phyloP scores from a whole-genome alignment of 768 basidiomycete genomes.

The Russula compacta region DNA sequence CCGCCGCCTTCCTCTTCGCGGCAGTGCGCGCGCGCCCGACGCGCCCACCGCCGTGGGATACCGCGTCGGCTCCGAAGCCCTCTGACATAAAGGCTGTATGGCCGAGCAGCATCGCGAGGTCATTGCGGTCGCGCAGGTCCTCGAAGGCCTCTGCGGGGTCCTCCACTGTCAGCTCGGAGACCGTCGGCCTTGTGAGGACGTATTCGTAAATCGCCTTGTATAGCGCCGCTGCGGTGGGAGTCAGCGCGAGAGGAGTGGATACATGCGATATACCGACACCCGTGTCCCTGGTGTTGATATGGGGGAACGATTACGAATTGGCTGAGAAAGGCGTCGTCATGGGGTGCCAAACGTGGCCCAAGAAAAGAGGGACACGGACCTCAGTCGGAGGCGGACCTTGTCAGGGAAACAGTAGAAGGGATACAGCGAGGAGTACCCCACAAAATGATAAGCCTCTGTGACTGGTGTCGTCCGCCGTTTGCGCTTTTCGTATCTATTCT shows the following conservation, averaged over 20 bases:
- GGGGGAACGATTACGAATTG: conserved; percentile 93
- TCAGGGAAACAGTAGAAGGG: conserved; percentile 96
- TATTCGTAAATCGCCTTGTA: conserved; percentile 82
- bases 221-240: conserved; percentile 53
- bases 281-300: conserved; percentile 84
- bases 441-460: conserved; percentile 73
- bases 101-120: conserved; percentile 67
- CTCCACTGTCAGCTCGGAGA: conserved; percentile 93
- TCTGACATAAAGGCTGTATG: conserved; percentile 61
- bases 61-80: conserved; percentile 42
- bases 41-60: conserved; percentile 29
- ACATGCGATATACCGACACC: conserved; percentile 47
- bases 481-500: conserved; percentile 72
- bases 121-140: conserved; percentile 88
- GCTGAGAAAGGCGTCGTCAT: conserved; percentile 32
- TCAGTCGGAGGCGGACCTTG: conserved; percentile 75
- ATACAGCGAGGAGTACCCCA: conserved; percentile 90
- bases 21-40: conserved; percentile 27
- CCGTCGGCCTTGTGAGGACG: conserved; percentile 50
- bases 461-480: conserved; percentile 44
- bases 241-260: neutral
- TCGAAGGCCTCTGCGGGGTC: conserved; percentile 98
- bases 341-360: neutral
- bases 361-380: conserved; percentile 36
- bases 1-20: conserved; percentile 34